These are phyloP conservation scores for Lentinula sp. DNA, from an alignment of 768 basidiomycete species.

Conservation along the genomic window DNA sequence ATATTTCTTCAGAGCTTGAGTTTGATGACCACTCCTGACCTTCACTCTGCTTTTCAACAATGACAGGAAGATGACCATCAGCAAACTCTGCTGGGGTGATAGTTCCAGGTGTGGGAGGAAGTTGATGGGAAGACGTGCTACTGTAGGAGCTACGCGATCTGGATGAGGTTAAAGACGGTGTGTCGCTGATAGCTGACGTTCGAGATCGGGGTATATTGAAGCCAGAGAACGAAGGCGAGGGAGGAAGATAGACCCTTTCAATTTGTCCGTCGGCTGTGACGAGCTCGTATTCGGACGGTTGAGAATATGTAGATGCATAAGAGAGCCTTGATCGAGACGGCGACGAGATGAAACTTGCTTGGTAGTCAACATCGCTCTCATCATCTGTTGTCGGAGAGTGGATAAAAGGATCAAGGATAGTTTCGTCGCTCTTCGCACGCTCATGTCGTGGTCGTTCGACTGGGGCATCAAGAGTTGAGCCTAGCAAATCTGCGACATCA, in stretches of 20 bases:
- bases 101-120: conserved; percentile 25
- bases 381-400: neutral
- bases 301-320: conserved; percentile 15
- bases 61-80: conserved; percentile 25
- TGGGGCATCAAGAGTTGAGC: conserved; percentile 21
- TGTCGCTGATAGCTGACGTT: conserved; percentile 28
- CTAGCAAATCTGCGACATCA: conserved; percentile 45
- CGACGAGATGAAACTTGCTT: neutral
- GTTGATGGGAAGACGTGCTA: conserved; percentile 21
- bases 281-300: conserved; percentile 32
- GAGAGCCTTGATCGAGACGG: conserved; percentile 8
- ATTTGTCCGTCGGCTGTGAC: conserved; percentile 16
- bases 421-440: conserved; percentile 12
- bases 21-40: conserved; percentile 7
- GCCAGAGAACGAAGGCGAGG: conserved; percentile 11
- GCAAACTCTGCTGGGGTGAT: conserved; percentile 16
- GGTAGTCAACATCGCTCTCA: neutral
- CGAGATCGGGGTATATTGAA: conserved; percentile 29
- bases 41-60: conserved; percentile 27
- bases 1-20: neutral
- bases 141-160: conserved; percentile 30
- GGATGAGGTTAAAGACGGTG: conserved; percentile 43
- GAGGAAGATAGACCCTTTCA: conserved; percentile 14
- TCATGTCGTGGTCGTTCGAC: conserved; percentile 8
- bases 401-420: neutral